Percentiles rank a stretch among this genome's conserved stretches.
Evolutionary conservation across 2,329 filamentous ascomycete species (phyloP).

Genomic region (Cladophialophora yegresii): DNA sequence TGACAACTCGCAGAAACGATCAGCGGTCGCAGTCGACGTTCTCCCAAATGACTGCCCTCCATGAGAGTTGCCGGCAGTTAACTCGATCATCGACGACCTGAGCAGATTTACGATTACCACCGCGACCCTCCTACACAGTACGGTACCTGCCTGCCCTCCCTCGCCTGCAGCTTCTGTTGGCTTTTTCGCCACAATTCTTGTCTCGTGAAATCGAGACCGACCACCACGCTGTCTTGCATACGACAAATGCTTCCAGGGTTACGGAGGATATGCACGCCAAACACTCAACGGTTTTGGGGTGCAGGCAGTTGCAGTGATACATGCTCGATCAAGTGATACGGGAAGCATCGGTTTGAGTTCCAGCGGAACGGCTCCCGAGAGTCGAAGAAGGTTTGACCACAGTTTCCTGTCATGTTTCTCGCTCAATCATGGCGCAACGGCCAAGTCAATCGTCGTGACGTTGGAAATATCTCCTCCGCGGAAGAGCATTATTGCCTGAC

Average conservation of each 20-base stretch:
- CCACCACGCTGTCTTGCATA: neutral
- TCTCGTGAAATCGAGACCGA: neutral
- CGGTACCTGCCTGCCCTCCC: neutral
- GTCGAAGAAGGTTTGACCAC: neutral
- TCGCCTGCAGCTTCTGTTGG: neutral
- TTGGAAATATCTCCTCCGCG: neutral
- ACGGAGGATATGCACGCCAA: neutral
- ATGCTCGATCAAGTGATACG: neutral
- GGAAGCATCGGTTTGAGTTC: neutral
- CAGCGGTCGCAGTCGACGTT: neutral
- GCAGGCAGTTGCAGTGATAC: neutral
- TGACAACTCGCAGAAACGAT: neutral
- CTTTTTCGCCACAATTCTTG: neutral
- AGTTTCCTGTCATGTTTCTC: neutral
- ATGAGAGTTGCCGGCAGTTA: neutral
- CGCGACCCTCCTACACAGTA: neutral
- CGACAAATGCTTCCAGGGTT: neutral
- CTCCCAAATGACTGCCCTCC: neutral
- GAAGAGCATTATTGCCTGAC: neutral
- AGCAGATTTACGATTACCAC: neutral
- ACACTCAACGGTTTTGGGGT: neutral
- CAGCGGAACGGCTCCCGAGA: neutral
- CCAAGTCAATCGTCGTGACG: neutral
- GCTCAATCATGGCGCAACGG: neutral
- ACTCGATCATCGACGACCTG: neutral